phyloP scores from a whole-genome alignment of 495 filamentous ascomycete genomes.

The Penicillium robsamsonii region DNA sequence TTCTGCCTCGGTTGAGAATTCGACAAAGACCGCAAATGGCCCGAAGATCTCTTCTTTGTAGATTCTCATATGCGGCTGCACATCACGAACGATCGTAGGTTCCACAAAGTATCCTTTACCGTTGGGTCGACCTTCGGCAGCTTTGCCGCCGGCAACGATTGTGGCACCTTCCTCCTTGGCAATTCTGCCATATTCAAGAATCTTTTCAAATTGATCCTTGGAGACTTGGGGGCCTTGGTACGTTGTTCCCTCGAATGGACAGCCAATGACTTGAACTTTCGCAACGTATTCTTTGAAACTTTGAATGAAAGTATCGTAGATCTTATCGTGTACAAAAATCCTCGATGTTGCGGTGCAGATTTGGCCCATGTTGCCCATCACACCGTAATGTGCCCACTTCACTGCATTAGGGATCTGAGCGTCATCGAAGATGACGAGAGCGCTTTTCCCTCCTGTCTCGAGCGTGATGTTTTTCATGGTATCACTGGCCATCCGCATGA shows the following conservation, averaged over 20 bases:
- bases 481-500: constrained; percentile 80
- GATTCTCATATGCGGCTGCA: neutral
- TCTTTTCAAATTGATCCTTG: neutral
- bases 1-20: neutral
- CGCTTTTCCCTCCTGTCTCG: constrained; percentile 41
- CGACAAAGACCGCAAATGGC: neutral
- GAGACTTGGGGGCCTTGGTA: neutral
- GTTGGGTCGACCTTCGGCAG: too few species aligned
- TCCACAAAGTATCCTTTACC: neutral
- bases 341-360: neutral
- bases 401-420: neutral
- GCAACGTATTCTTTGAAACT: too few species aligned
- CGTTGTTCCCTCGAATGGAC: neutral
- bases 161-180: neutral
- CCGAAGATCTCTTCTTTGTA: neutral
- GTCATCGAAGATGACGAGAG: neutral
- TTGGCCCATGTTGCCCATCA: neutral
- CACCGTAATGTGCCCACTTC: neutral
- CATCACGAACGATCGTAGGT: neutral
- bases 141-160: neutral
- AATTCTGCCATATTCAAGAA: neutral
- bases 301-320: neutral
- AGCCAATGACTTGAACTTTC: neutral
- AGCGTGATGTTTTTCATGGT: constrained; percentile 37
- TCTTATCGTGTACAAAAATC: neutral